Conservation (phyloP, 1,284 basidiomycete species). For the Pseudozyma flocculosa region DNA sequence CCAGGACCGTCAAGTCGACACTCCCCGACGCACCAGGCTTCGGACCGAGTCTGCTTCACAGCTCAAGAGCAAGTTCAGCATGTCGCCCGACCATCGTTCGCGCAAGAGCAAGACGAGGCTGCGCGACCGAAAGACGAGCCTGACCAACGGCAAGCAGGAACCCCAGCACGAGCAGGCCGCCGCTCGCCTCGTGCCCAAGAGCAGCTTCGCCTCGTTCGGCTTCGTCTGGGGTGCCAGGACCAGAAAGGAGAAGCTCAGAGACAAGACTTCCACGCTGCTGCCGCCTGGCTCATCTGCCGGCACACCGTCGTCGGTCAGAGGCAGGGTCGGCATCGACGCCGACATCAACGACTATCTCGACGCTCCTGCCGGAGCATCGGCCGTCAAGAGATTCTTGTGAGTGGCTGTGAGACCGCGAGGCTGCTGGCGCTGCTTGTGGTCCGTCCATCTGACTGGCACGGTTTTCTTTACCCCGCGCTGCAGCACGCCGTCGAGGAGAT, state of each 20-base stretch:
- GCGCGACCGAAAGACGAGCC: neutral
- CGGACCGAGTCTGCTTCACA: slow-evolving; percentile 3
- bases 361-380: neutral
- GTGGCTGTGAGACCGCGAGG: too few relatives aligned
- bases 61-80: slow-evolving; percentile 33
- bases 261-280: too few relatives aligned
- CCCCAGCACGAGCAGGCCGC: neutral
- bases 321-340: too few relatives aligned
- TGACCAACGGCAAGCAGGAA: neutral
- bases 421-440: too few relatives aligned
- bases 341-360: neutral
- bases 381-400: neutral
- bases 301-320: too few relatives aligned
- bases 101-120: slow-evolving; percentile 14
- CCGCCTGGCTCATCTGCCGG: too few relatives aligned
- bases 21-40: slow-evolving; percentile 11
- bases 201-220: neutral
- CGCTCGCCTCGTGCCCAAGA: neutral
- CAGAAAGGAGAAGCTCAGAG: neutral
- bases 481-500: neutral
- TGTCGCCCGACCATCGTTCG: slow-evolving; percentile 28
- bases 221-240: neutral
- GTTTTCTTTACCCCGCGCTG: too few relatives aligned
- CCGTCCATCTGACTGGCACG: too few relatives aligned
- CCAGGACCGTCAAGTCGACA: neutral